phyloP scores from a whole-genome alignment of 768 basidiomycete genomes.

The Mycena olivaceomarginata region DNA sequence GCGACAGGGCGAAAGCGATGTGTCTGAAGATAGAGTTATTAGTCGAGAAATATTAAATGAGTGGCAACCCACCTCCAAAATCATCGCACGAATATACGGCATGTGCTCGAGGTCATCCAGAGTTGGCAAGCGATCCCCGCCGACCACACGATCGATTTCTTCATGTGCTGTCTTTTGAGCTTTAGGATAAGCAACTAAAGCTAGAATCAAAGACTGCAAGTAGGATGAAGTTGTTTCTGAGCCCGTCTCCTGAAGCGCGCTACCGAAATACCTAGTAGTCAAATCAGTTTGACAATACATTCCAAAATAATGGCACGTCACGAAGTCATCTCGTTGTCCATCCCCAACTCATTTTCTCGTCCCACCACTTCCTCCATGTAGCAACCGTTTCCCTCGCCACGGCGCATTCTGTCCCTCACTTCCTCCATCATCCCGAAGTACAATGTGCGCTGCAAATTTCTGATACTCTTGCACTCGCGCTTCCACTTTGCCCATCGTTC shows the following conservation, averaged over 20 bases:
- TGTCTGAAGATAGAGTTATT: neutral
- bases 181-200: constrained; percentile 46
- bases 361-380: constrained; percentile 57
- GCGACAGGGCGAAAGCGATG: constrained; percentile 34
- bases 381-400: constrained; percentile 51
- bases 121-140: constrained; percentile 47
- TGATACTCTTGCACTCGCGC: constrained; percentile 40
- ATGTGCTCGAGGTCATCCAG: constrained; percentile 47
- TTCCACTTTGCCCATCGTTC: constrained; percentile 61
- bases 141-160: constrained; percentile 46
- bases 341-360: constrained; percentile 26
- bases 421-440: constrained; percentile 54
- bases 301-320: neutral
- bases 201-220: constrained; percentile 50
- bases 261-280: constrained; percentile 51
- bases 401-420: constrained; percentile 48
- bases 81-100: constrained; percentile 51
- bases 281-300: neutral
- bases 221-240: constrained; percentile 54
- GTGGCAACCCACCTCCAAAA: constrained; percentile 44
- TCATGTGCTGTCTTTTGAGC: no score
- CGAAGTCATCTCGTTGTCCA: constrained; percentile 31
- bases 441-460: constrained; percentile 50
- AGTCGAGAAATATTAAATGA: neutral
- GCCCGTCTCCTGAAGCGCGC: constrained; percentile 53